Conservation (phyloP, 1,139 yeast species). For the Nakaseomyces delphensis region DNA sequence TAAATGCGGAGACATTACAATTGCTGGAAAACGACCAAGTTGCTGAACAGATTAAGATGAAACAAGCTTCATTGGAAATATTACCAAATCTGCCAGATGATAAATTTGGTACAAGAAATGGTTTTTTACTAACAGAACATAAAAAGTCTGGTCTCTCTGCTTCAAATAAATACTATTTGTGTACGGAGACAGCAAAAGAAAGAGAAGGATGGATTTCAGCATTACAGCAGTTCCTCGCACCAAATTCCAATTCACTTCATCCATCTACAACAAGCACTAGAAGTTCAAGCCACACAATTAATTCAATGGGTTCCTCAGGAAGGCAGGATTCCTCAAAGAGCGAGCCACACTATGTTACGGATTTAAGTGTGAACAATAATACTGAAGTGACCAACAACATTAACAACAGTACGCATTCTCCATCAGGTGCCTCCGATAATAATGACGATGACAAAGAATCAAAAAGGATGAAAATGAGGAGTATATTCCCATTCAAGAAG, state of each 20-base stretch:
- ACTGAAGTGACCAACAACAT: slow-evolving; percentile 7
- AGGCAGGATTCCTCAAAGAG: slow-evolving; percentile 8
- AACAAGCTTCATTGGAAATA: slow-evolving; percentile 55
- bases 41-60: slow-evolving; percentile 51
- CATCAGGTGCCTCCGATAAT: slow-evolving; percentile 14
- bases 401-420: slow-evolving; percentile 14
- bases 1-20: slow-evolving; percentile 56
- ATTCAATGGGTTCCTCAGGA: slow-evolving; percentile 3
- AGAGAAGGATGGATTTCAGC: slow-evolving; percentile 71
- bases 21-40: slow-evolving; percentile 50
- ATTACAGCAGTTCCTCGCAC: slow-evolving; percentile 40
- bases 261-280: slow-evolving; percentile 3
- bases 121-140: slow-evolving; percentile 62
- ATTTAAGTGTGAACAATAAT: slow-evolving; percentile 11
- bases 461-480: slow-evolving; percentile 45
- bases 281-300: neutral
- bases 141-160: slow-evolving; percentile 49
- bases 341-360: slow-evolving; percentile 18
- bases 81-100: slow-evolving; percentile 57
- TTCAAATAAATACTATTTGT: slow-evolving; percentile 58
- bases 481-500: slow-evolving; percentile 51
- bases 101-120: slow-evolving; percentile 68
- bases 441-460: slow-evolving; percentile 33
- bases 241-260: slow-evolving; percentile 4
- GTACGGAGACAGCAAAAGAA: slow-evolving; percentile 76